Evolutionary conservation across 441 rosid species (phyloP).

Genomic region (Sinapis alba): DNA sequence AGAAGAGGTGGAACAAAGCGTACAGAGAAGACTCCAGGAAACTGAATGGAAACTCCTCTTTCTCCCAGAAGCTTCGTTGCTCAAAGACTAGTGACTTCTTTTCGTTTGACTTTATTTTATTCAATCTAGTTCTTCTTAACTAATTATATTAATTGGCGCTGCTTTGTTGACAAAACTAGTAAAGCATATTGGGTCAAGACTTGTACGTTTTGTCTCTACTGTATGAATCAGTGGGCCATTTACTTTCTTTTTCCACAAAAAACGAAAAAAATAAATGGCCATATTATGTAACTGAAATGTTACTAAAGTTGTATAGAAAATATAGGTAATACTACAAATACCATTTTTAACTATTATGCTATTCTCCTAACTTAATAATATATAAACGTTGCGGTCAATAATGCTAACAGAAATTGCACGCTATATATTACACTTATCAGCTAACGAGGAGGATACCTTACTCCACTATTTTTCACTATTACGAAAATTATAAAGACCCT

Average conservation of each 20-base stretch:
- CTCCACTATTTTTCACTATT: no score
- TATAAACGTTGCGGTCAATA: background rate
- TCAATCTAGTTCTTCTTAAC: background rate
- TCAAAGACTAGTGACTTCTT: conserved; percentile 2
- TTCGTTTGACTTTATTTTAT: conserved; percentile 6
- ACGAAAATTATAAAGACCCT: no score
- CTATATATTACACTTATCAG: no score
- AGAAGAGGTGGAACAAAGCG: conserved; percentile 46
- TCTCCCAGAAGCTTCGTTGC: conserved; percentile 30
- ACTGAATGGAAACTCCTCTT: conserved; percentile 41
- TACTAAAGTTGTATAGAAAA: background rate
- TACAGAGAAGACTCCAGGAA: conserved; percentile 44
- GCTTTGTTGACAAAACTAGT: conserved; percentile 4
- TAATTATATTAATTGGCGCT: background rate
- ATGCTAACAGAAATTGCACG: no score
- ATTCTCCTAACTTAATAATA: background rate
- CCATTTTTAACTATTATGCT: background rate
- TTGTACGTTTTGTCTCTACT: conserved; percentile 14
- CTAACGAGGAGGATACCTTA: no score
- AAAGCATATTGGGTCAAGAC: background rate
- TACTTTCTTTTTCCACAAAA: background rate
- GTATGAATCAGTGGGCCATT: background rate
- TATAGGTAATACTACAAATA: background rate
- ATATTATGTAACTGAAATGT: background rate
- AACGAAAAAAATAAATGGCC: background rate